phyloP scores from a whole-genome alignment of 371 early-diverging fungal species.

The Mortierella sp. region DNA sequence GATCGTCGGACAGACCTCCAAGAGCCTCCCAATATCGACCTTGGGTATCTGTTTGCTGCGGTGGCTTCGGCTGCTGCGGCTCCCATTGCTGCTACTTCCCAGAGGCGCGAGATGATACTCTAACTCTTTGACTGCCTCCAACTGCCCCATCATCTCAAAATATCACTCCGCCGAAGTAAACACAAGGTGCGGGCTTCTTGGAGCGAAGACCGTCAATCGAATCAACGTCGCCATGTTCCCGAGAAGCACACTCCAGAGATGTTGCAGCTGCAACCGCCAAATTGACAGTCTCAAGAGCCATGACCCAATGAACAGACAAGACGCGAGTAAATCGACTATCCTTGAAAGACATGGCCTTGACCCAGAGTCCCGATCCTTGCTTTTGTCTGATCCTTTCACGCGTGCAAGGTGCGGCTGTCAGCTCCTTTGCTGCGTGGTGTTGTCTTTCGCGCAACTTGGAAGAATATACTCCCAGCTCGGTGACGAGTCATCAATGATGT shows the following conservation, averaged over 20 bases:
- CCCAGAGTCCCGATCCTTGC: background rate
- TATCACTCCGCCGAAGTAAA: background rate
- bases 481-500: background rate
- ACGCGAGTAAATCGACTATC: background rate
- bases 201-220: too few relatives aligned
- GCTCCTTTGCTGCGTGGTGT: background rate
- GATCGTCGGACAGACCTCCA: background rate
- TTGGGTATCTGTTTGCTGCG: too few relatives aligned
- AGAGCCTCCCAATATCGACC: background rate
- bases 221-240: too few relatives aligned
- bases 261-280: background rate
- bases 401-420: background rate
- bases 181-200: too few relatives aligned
- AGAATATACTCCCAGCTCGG: background rate
- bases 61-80: too few relatives aligned
- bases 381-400: background rate
- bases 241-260: too few relatives aligned
- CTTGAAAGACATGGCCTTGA: background rate
- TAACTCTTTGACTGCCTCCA: background rate
- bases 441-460: background rate
- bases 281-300: background rate
- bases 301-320: background rate
- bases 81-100: too few relatives aligned
- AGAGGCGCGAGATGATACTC: too few relatives aligned
- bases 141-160: background rate